Conservation (phyloP, 352 stramenopile species). For the Phytopythium montanum region DNA sequence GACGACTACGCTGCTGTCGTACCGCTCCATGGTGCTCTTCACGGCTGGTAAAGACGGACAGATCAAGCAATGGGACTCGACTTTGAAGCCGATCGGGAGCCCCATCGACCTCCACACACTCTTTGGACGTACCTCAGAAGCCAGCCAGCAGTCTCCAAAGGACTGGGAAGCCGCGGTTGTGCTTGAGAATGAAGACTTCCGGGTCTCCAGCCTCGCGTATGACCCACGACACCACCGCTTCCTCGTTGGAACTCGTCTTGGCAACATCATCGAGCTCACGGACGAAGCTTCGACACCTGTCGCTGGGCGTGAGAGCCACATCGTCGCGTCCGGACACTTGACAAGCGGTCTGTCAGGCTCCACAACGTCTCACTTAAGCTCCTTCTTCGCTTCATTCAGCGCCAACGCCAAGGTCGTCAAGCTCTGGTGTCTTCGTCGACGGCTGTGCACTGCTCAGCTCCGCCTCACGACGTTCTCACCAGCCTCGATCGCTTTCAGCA, state of each 20-base stretch:
- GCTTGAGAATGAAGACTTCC: conserved; percentile 43
- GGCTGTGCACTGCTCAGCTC: conserved; percentile 9
- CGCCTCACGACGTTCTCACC: conserved; percentile 15
- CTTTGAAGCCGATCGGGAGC: conserved; percentile 63
- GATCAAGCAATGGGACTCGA: conserved; percentile 82
- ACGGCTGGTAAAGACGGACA: conserved; percentile 70
- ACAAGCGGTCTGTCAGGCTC: conserved; percentile 17
- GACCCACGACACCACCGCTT: conserved; percentile 42
- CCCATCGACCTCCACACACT: conserved; percentile 50
- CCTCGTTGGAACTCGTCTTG: conserved; percentile 51
- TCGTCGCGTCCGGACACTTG: conserved; percentile 53
- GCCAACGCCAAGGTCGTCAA: conserved; percentile 31
- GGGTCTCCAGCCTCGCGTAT: conserved; percentile 68
- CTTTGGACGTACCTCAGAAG: conserved; percentile 7
- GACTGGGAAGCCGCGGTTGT: neutral
- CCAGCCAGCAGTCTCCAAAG: neutral
- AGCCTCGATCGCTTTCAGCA: conserved; percentile 35
- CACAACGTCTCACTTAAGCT: conserved; percentile 23
- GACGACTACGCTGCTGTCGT: conserved; percentile 53
- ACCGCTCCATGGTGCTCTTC: conserved; percentile 74
- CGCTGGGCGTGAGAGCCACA: conserved; percentile 10
- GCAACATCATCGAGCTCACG: conserved; percentile 51
- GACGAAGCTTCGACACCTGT: conserved; percentile 17
- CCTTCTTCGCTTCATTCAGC: conserved; percentile 50
- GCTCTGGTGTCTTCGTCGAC: conserved; percentile 59